These are phyloP conservation scores for Arabidopsis lyrata DNA, from an alignment of 441 rosid genomes.

Conservation along the genomic window DNA sequence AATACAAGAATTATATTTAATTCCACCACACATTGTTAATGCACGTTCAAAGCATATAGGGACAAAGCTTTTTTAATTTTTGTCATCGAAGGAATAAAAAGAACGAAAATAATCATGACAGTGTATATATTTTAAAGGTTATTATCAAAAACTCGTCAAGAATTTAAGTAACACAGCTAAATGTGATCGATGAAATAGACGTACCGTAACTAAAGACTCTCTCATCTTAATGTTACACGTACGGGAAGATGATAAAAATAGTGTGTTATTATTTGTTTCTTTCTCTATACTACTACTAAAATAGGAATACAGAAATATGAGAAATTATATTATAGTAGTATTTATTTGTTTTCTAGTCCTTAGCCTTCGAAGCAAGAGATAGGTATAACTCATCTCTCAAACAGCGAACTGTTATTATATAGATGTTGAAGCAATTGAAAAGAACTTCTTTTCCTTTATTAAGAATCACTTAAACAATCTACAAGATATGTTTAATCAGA, in stretches of 20 bases:
- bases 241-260: background rate
- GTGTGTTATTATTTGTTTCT: background rate
- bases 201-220: constrained; percentile 15
- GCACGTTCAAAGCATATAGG: constrained; percentile 48
- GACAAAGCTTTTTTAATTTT: constrained; percentile 34
- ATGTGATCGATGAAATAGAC: constrained; percentile 34
- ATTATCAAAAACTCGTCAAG: constrained; percentile 12
- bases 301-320: background rate
- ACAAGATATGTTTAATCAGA: no score
- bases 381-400: constrained; percentile 7
- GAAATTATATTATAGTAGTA: background rate
- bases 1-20: constrained; percentile 11
- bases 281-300: background rate
- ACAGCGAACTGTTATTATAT: no score
- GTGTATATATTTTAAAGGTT: constrained; percentile 12
- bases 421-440: no score
- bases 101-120: constrained; percentile 33
- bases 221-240: constrained; percentile 13
- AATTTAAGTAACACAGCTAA: constrained; percentile 26
- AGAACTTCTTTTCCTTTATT: no score
- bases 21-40: constrained; percentile 34
- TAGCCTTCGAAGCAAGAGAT: constrained; percentile 10
- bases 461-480: no score
- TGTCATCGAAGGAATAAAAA: constrained; percentile 44
- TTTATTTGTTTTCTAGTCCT: constrained; percentile 8